Conservation (phyloP, 306 rosid species). For the Abrus pulchellus region DNA sequence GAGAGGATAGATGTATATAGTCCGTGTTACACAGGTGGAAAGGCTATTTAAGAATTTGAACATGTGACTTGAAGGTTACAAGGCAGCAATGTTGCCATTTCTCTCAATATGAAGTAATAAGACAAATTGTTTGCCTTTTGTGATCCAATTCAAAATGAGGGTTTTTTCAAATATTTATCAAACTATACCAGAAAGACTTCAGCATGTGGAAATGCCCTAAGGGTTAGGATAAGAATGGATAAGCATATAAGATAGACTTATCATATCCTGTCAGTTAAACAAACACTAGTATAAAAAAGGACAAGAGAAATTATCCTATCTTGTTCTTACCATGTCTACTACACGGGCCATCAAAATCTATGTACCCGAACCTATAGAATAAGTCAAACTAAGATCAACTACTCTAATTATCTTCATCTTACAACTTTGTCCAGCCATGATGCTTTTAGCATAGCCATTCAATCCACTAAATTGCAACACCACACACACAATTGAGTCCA, state of each 20-base stretch:
- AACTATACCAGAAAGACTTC: conserved; percentile 20
- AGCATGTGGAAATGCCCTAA: not conserved
- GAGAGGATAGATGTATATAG: no score
- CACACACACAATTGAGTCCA: conserved; percentile 14
- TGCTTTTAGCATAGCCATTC: conserved; percentile 11
- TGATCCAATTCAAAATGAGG: conserved; percentile 26
- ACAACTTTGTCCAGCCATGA: not conserved
- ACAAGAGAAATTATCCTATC: no score
- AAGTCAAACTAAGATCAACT: conserved; percentile 3
- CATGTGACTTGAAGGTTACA: no score
- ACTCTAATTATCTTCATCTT: conserved; percentile 21
- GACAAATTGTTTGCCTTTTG: conserved; percentile 8
- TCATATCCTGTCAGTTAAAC: no score
- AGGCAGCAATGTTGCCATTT: no score
- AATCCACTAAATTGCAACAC: conserved; percentile 29
- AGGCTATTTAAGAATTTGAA: no score
- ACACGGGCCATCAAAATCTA: not conserved
- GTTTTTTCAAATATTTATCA: conserved; percentile 20
- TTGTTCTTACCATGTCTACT: no score
- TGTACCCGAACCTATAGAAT: conserved; percentile 19
- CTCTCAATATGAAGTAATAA: not conserved
- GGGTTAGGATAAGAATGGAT: not conserved
- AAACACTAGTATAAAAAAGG: no score
- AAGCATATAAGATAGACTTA: no score
- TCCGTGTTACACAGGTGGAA: no score